Percentiles rank a stretch among this genome's conserved stretches.
Conservation (phyloP, 2,329 filamentous ascomycete species). For the Phyllosticta citriasiana region DNA sequence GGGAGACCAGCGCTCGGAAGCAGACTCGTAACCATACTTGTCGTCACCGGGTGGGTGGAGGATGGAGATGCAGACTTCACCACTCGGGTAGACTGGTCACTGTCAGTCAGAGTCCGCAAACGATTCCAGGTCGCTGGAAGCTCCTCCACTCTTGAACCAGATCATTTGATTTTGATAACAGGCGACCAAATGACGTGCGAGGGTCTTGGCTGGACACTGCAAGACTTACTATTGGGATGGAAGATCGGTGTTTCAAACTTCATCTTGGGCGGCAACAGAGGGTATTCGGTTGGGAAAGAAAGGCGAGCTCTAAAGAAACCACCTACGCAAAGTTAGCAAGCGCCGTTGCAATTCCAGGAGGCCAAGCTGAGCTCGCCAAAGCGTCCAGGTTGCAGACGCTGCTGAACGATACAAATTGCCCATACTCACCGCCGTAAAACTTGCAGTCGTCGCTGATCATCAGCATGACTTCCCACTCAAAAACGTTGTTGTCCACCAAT, state of each 20-base stretch:
- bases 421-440: conserved; percentile 70
- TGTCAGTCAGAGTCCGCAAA: not conserved
- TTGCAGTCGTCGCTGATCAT: conserved; percentile 96
- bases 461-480: conserved; percentile 98
- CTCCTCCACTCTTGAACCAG: no score
- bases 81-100: conserved; percentile 72
- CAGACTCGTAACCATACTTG: conserved; percentile 96
- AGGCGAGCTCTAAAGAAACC: conserved; percentile 93
- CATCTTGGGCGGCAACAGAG: conserved; percentile 93
- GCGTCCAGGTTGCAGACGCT: not conserved
- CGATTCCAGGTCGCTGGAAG: no score
- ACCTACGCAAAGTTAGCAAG: conserved; percentile 36
- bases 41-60: conserved; percentile 93
- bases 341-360: not conserved
- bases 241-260: conserved; percentile 89
- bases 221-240: conserved; percentile 77
- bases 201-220: not conserved
- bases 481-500: conserved; percentile 75
- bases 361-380: not conserved
- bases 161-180: not conserved
- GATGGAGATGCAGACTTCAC: conserved; percentile 96
- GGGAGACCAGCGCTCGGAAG: conserved; percentile 89
- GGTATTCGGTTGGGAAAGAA: conserved; percentile 92
- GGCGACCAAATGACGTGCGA: not conserved
- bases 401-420: no score